Evolutionary conservation across 352 stramenopile species (phyloP).

Genomic region (Pythium aristosporum): DNA sequence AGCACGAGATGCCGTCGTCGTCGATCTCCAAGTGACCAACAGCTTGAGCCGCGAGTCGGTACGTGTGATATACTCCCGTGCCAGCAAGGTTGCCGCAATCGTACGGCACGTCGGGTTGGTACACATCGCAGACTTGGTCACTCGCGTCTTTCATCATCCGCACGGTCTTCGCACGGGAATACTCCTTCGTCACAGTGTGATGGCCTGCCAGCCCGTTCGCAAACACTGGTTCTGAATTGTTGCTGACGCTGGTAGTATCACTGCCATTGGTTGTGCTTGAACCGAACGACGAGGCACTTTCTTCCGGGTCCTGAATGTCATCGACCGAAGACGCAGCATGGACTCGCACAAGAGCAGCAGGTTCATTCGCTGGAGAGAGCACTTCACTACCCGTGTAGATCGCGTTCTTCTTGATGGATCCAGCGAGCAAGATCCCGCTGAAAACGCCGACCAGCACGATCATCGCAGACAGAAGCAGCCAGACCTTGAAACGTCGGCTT

Average conservation of each 20-base stretch:
- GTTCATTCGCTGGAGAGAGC: too few relatives aligned
- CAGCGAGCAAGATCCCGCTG: not conserved
- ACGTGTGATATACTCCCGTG: not conserved
- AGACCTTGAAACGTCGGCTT: not conserved
- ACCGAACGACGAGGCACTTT: not conserved
- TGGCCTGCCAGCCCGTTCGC: too few relatives aligned
- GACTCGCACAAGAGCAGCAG: not conserved
- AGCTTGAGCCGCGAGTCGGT: not conserved
- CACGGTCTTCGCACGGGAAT: not conserved
- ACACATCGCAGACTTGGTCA: not conserved
- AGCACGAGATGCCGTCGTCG: not conserved
- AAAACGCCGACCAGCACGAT: not conserved
- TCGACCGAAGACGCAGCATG: not conserved
- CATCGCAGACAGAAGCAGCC: not conserved
- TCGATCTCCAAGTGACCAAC: constrained; percentile 1
- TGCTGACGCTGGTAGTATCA: not conserved
- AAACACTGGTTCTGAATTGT: not conserved
- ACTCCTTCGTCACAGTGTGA: not conserved
- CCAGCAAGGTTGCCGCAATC: not conserved
- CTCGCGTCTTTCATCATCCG: not conserved
- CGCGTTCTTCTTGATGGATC: not conserved
- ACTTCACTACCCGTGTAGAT: not conserved
- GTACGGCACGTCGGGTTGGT: not conserved
- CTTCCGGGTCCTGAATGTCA: not conserved
- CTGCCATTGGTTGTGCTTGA: not conserved